Evolutionary conservation across 306 rosid genomes (phyloP).

Genomic region (Fragaria ananassa): DNA sequence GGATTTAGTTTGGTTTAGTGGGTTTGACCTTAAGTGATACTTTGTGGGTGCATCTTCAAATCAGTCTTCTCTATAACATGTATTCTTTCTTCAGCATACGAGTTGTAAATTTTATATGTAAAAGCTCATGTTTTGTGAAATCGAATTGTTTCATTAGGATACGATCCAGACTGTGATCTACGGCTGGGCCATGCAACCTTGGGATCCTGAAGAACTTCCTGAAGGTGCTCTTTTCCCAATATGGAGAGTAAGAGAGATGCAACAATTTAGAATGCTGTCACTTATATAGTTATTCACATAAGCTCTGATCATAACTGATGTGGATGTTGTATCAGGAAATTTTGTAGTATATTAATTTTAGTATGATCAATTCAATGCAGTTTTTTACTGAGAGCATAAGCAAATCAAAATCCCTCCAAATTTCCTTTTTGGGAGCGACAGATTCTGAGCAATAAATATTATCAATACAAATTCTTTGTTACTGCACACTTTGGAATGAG

Average conservation of each 20-base stretch:
- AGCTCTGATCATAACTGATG: not conserved
- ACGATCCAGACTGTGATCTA: constrained; percentile 79
- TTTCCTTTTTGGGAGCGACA: not conserved
- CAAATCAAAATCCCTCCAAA: not conserved
- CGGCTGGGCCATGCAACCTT: constrained; percentile 83
- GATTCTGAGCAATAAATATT: not conserved
- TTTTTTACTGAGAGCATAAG: not conserved
- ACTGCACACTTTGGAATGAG: not conserved
- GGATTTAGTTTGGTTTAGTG: not conserved
- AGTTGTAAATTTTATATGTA: not conserved
- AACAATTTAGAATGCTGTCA: constrained; percentile 66
- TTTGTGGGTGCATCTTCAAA: not conserved
- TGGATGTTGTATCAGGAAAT: constrained; percentile 34
- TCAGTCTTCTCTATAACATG: not conserved
- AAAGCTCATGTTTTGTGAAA: not conserved
- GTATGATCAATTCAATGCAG: constrained; percentile 2
- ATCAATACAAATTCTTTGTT: not conserved
- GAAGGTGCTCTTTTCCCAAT: constrained; percentile 62
- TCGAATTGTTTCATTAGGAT: constrained; percentile 39
- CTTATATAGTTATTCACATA: constrained; percentile 51
- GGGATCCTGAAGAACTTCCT: constrained; percentile 67
- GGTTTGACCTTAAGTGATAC: not conserved
- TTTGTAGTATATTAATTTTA: constrained; percentile 1
- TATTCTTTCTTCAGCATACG: not conserved
- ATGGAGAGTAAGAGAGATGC: constrained; percentile 90